Conservation (phyloP, 805 yeast species). For the Ogataea ganodermae region DNA sequence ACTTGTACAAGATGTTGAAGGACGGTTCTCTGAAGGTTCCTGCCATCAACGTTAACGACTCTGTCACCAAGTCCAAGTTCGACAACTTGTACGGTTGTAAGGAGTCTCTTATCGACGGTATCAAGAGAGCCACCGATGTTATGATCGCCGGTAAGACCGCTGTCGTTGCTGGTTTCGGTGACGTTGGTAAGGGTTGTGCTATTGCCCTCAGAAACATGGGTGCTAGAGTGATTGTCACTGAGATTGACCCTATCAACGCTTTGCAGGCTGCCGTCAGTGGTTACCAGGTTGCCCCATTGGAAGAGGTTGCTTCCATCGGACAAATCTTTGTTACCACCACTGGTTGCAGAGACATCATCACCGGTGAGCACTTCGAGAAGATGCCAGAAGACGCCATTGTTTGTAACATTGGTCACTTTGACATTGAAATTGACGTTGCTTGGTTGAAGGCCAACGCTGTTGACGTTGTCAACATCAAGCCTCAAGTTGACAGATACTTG, state of each 20-base stretch:
- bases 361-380: conserved; percentile 76
- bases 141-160: conserved; percentile 99
- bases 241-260: conserved; percentile 98
- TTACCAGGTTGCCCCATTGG: conserved; percentile 94
- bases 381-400: conserved; percentile 99
- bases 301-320: conserved; percentile 88
- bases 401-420: conserved; percentile 99
- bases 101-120: conserved; percentile 98
- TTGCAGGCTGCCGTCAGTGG: conserved; percentile 99
- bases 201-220: conserved; percentile 99
- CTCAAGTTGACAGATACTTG: conserved; percentile 97
- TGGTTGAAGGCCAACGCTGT: conserved; percentile 95
- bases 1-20: conserved; percentile 92
- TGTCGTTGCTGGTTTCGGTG: conserved; percentile 99
- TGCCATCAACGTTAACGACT: conserved; percentile 98
- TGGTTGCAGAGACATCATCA: conserved; percentile 98
- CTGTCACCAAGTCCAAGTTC: conserved; percentile 98
- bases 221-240: conserved; percentile 96
- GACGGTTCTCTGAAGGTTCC: conserved; percentile 92
- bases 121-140: conserved; percentile 99
- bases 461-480: conserved; percentile 95
- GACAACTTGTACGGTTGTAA: conserved; percentile 99
- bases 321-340: conserved; percentile 99
- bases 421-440: conserved; percentile 98
- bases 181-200: conserved; percentile 99